Evolutionary conservation across 1,284 basidiomycete genomes (phyloP).

Genomic region (Cutaneotrichosporon sp.): DNA sequence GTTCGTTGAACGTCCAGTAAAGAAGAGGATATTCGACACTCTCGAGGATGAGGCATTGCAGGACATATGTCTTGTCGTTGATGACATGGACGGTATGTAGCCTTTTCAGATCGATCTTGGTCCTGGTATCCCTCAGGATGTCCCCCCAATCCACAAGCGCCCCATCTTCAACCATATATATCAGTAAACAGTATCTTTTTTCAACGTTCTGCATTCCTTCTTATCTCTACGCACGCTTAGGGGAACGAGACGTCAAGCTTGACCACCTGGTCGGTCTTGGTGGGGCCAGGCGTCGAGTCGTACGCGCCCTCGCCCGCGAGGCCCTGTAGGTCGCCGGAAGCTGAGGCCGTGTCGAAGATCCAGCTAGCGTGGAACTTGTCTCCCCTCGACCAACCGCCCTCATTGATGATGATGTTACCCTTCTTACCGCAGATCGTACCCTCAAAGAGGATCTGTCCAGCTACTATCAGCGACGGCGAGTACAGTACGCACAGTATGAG

Average conservation of each 20-base stretch:
- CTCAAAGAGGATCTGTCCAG: slow-evolving; percentile 18
- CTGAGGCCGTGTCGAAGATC: slow-evolving; percentile 10
- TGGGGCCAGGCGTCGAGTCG: neutral
- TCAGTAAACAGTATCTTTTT: neutral
- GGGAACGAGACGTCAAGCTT: slow-evolving; percentile 1
- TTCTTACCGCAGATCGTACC: slow-evolving; percentile 18
- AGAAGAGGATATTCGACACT: too few relatives aligned
- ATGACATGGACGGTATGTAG: too few relatives aligned
- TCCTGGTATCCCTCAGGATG: too few relatives aligned
- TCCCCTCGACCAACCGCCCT: slow-evolving; percentile 6
- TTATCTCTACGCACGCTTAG: neutral
- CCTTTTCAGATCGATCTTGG: too few relatives aligned
- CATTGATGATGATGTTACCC: slow-evolving; percentile 13
- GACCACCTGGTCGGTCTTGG: neutral
- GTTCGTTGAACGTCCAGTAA: too few relatives aligned
- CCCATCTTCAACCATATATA: neutral
- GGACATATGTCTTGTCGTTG: too few relatives aligned
- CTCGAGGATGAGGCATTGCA: too few relatives aligned
- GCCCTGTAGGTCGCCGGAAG: slow-evolving; percentile 14
- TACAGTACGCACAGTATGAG: slow-evolving; percentile 2
- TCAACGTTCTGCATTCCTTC: neutral
- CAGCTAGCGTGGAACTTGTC: slow-evolving; percentile 11
- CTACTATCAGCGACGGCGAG: neutral
- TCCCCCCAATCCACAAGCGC: too few relatives aligned
- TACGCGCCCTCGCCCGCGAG: slow-evolving; percentile 9